Evolutionary conservation across 768 basidiomycete species (phyloP).

Genomic region (Rhodosporidiobolus odoratus): DNA sequence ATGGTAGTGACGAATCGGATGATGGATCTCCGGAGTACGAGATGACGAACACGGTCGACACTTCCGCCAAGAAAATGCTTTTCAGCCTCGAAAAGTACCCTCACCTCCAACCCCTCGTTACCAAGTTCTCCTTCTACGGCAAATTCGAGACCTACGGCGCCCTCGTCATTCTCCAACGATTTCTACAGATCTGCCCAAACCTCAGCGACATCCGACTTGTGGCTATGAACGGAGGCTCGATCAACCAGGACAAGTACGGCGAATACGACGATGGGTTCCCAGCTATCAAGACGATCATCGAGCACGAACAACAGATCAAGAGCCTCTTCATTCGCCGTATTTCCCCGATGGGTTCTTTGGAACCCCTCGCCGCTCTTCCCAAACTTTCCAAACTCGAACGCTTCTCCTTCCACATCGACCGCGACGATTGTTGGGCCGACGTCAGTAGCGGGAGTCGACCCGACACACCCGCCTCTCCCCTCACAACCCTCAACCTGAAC

Average conservation of each 20-base stretch:
- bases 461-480: background rate
- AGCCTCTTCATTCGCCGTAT: background rate
- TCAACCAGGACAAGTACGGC: background rate
- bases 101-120: background rate
- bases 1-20: background rate
- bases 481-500: background rate
- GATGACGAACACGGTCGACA: background rate
- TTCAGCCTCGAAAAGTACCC: background rate
- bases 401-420: background rate
- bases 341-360: background rate
- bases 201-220: background rate
- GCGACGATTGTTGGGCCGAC: background rate
- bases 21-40: background rate
- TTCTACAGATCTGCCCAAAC: conserved; percentile 4
- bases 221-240: background rate
- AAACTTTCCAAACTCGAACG: background rate
- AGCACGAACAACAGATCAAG: background rate
- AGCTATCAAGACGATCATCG: background rate
- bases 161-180: background rate
- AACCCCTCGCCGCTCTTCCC: background rate
- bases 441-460: no score
- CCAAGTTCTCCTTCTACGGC: conserved; percentile 1
- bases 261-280: background rate
- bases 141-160: background rate
- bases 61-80: background rate